Base-by-base conservation (phyloP, 352 stramenopile species). In the Pythium phragmitis region DNA sequence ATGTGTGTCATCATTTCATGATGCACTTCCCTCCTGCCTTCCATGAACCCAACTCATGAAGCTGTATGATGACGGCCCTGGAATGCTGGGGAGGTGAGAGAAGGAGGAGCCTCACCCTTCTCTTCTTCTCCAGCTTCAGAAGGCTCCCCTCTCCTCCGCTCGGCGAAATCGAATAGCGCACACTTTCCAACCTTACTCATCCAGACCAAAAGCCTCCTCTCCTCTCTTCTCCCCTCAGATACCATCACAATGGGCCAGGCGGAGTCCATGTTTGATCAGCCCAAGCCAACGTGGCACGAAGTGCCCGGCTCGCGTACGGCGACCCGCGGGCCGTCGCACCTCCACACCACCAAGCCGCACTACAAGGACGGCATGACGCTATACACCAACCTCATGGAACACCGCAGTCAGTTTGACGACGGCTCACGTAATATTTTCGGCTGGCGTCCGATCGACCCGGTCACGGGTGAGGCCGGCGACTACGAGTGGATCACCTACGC, bases 401-500 rank as follows among this genome's bases (percentile, higher is more conserved):
- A 5, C 11, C 72, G 75, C 12, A 64, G 69, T 23, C 61, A 70
- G 46, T 57, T 82, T 16, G 76, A 86, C 65, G 62, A 85, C 17
- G 79, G 80, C 64, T 76, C 71, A 47, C 73, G 78, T 51, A 70
- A 52, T 19, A 80, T 87, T 36, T 88, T 89, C 33, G 82, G 82
- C 14, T 80, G 68, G 71, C 80, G 79, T n/a, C 67, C 69, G 47
- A 57, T 62, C 19, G 76, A 87, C 61, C 60, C 75, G 0, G 47
- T 49, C 3, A 87, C 68, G 13, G 67, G 71, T 3, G 55, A 77
- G 49, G 57, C 67, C 0, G 82, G 82, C 2, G 54, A 55, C 2
- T 91, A 77, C 52, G 72, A 75, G 52, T 91, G 80, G 78, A 55
- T 87, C 43, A 89, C 78, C 33, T 82, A 88, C 64, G 69, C 64